Percentiles rank a stretch among this genome's conserved stretches.
phyloP scores from a whole-genome alignment of 2,329 filamentous ascomycete genomes.

The Parascedosporium putredinis region DNA sequence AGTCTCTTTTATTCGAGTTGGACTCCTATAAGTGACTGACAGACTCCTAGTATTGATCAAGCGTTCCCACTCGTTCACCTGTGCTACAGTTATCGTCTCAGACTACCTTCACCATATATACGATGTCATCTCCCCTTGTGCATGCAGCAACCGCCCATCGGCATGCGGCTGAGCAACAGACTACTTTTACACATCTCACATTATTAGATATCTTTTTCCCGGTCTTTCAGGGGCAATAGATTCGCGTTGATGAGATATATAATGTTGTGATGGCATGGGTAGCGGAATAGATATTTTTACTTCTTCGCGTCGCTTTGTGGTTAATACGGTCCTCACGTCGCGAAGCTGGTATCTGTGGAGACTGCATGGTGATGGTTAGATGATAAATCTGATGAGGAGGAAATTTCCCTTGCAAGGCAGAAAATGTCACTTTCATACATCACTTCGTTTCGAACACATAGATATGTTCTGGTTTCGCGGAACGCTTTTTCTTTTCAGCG shows the following conservation, averaged over 20 bases:
- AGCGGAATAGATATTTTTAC: constrained; percentile 50
- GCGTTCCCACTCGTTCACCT: too few relatives aligned
- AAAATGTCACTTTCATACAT: constrained; percentile 43
- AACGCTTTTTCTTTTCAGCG: constrained; percentile 45
- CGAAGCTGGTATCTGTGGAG: constrained; percentile 35
- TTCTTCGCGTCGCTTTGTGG: constrained; percentile 50
- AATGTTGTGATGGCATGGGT: constrained; percentile 65
- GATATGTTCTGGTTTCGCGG: constrained; percentile 59
- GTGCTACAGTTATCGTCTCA: too few relatives aligned
- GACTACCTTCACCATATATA: too few relatives aligned
- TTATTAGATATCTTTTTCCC: not conserved
- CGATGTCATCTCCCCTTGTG: too few relatives aligned
- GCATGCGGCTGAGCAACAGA: too few relatives aligned
- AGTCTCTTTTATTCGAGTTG: too few relatives aligned
- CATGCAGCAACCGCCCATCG: too few relatives aligned
- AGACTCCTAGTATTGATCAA: too few relatives aligned
- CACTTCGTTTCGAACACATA: constrained; percentile 55
- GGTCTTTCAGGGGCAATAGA: constrained; percentile 14
- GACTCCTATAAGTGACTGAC: too few relatives aligned
- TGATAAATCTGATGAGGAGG: constrained; percentile 29
- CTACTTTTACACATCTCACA: too few relatives aligned
- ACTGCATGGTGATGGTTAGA: constrained; percentile 33
- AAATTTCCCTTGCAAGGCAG: constrained; percentile 11
- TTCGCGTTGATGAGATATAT: constrained; percentile 61
- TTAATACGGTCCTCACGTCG: constrained; percentile 50